Evolutionary conservation across 495 filamentous ascomycete genomes (phyloP), one percentile per base, ranked within the genome.

Genomic region (Neurospora sp.): DNA sequence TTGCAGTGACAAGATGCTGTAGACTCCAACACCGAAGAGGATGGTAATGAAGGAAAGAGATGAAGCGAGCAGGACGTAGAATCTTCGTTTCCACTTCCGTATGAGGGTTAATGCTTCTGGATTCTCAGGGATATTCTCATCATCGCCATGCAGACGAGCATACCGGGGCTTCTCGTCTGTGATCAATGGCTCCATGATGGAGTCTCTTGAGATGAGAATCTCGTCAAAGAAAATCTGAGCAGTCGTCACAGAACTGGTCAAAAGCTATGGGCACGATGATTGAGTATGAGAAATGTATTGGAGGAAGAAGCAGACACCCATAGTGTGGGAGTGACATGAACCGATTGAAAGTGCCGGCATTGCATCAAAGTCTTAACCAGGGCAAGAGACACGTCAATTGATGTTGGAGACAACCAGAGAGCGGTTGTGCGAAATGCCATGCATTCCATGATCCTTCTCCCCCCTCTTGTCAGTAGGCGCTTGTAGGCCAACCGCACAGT

Each of bases 21-120:
- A 45, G 12, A 53, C 35, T 45, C 39, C 27, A 9, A 12, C 38
- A 2, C 42, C 39, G 3, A 69, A 39, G 18, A 72, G 20, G 4
- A 39, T 31, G 3, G 59, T 35, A 1, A 72, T 16, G 14, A 39
- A 40, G 0, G 59, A 65, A 16, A 65, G 53, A 31, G 53, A 65
- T 35, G 53, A 69, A 18, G 37, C 71, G 20, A 72, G 71, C 5
- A 72, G 71, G 38, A 69, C 22, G 22, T 72, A 72, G 8, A 72
- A 72, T 8, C 59, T 40, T 38, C 38, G 38, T 44, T 39, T 22
- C 71, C 71, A 72, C 35, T 70, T 69, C 6, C 2, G 53, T 18
- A 37, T 7, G 5, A 65, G 27, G 14, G 53, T 14, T 65, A 65
- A 8, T 35, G 53, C 53, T 22, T 65, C 53, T 65, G 53, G 53